Evolutionary conservation across 2,329 filamentous ascomycete genomes (phyloP), one percentile per base, ranked within the genome.

Genomic region (Paracoccidioides lutzii): DNA sequence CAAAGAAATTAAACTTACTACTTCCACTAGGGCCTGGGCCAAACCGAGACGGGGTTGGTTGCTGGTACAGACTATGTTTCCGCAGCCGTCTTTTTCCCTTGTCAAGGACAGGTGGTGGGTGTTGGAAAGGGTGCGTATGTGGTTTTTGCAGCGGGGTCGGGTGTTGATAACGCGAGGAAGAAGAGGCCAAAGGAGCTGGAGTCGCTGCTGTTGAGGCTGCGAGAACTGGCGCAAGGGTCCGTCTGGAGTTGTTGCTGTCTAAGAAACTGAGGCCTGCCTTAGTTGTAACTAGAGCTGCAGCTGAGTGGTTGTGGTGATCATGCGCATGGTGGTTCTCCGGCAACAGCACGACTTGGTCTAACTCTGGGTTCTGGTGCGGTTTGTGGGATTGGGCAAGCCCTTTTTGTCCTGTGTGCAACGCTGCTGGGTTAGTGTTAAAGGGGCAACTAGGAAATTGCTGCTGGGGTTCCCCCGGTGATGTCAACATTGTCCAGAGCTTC

Each of bases 91-190:
- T 40, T 28, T 49, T 52, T n/a, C 44, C 32, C 22, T 52, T 57
- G 38, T 43, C 37, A 28, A 60, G 48, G 33, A 48, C 53, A 6
- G 60, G 60, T 9, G 60, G 60, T 22, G 60, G 42, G 10, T 43
- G 53, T 44, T 48, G 53, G 51, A 62, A 62, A 10, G 60, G 60
- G 52, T 62, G 58, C 9, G 53, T 22, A 22, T 62, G 60, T 3
- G 58, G 30, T n/a, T 57, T 54, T 15, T 43, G 32, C 14, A 62
- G 42, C n/a, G 60, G 58, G 4, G 44, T 51, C 1, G 60, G 60
- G 40, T 62, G 60, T 41, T 57, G 58, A 38, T 62, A 62, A 4
- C 41, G 46, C 14, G 57, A 53, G 9, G 48, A 14, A 28, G 57
- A 52, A 28, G 50, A 15, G 38, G 54, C 28, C 30, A 49, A 50